Percentiles rank a stretch among this genome's conserved stretches.
phyloP scores from a whole-genome alignment of 192 early-diverging fungal genomes.

The Linnemannia exigua region DNA sequence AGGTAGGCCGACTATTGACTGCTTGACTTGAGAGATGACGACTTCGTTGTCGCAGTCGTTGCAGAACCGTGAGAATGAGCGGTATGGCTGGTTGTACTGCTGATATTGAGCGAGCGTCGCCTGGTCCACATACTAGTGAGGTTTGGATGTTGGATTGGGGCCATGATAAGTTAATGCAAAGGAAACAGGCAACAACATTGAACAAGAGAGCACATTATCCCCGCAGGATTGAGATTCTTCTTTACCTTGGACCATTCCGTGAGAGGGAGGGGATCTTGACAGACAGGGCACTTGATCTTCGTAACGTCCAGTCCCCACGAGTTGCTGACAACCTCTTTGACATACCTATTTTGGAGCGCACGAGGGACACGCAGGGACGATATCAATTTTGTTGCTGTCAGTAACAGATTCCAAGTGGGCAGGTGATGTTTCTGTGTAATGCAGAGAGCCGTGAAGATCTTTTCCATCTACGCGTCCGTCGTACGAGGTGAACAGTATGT shows the following conservation, averaged over 20 bases:
- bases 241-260: constrained; percentile 67
- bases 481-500: neutral
- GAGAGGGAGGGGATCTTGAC: constrained; percentile 62
- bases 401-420: neutral
- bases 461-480: neutral
- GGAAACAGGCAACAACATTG: neutral
- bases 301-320: constrained; percentile 73
- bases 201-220: neutral
- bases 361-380: neutral
- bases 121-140: constrained; percentile 62
- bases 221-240: neutral
- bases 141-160: too few species aligned
- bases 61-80: constrained; percentile 66
- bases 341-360: constrained; percentile 50
- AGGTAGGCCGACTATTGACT: constrained; percentile 6
- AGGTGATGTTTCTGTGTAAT: neutral
- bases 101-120: constrained; percentile 60
- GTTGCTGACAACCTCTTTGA: constrained; percentile 67
- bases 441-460: neutral
- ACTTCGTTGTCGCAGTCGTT: constrained; percentile 63
- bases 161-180: neutral
- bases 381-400: neutral
- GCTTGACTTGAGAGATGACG: constrained; percentile 51
- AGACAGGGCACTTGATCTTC: constrained; percentile 71
- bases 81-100: constrained; percentile 68